Percentiles rank a stretch among this genome's conserved stretches.
phyloP scores from a whole-genome alignment of 148 eudicot species.

The Heliamphora exappendiculata region DNA sequence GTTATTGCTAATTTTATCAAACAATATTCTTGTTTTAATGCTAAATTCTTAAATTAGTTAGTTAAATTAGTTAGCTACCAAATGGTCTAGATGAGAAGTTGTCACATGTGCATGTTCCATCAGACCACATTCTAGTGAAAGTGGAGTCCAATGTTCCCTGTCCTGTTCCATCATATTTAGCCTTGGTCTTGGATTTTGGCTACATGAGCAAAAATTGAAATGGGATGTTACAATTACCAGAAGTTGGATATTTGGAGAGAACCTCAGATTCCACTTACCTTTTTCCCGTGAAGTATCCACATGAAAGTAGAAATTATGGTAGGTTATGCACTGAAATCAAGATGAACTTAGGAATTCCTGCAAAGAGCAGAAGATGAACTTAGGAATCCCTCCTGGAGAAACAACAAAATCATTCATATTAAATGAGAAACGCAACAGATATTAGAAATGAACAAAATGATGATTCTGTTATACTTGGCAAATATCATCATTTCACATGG shows the following conservation, averaged over 20 bases:
- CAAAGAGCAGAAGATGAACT: slow-evolving; percentile 9
- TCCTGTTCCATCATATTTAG: no score
- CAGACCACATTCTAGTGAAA: no score
- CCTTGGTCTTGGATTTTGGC: neutral
- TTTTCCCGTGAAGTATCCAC: slow-evolving; percentile 87
- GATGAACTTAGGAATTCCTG: slow-evolving; percentile 92
- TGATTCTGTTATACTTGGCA: neutral
- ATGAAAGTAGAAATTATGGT: slow-evolving; percentile 73
- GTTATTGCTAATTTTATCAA: no score
- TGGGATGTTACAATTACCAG: slow-evolving; percentile 42
- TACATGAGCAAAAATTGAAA: neutral
- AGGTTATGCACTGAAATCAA: slow-evolving; percentile 90
- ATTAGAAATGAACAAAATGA: neutral
- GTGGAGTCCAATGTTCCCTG: no score
- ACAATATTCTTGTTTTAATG: no score
- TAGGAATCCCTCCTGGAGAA: neutral
- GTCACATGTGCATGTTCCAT: no score
- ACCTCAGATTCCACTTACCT: slow-evolving; percentile 95
- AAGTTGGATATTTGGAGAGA: slow-evolving; percentile 72
- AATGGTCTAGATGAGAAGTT: no score
- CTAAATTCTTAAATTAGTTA: no score
- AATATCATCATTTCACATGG: neutral
- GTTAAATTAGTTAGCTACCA: no score
- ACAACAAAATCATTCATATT: neutral
- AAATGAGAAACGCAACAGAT: neutral